Evolutionary conservation across 345 rosid species (phyloP), one percentile per base, ranked within the genome.

Genomic region (Viola odorata): DNA sequence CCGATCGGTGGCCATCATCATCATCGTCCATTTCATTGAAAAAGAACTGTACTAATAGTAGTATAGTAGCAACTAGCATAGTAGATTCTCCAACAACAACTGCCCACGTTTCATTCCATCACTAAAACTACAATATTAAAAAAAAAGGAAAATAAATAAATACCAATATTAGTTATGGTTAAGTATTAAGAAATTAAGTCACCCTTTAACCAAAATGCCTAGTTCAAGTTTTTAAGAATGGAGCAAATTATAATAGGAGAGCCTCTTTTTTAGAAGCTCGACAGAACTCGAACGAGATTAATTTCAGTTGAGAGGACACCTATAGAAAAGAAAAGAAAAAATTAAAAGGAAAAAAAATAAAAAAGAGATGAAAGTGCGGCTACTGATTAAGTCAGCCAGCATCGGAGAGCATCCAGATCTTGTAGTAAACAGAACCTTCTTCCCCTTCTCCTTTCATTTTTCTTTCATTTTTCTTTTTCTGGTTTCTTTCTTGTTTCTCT

Each of bases 401-500:
- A 50, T 56, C 7, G 45, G 14, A 45, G 78, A 66, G 87, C 79
- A 78, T 81, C 78, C 80, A 82, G 91, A 85, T 87, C 92, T 85
- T 62, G 85, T 77, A 71, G 75, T 69, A 66, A 60, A 82, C 72
- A 79, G 85, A 81, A 87, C 77, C 76, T 80, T 84, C 86, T 73
- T 61, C 45, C 48, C 64, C 10, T 58, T 44, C 14, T 41, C 12
- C 36, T 12, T 41, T 63, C 7, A 16, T 37, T 3, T 16, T 55
- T 50, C 44, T 54, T 55, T 40, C 37, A 60, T 8, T 55, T 60
- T 64, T 55, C 16, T 32, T 44, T 17, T 15, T 8, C 10, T 16
- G 48, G 36, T 37, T 42, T n/a, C 17, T 39, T 39, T 53, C 36
- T 45, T 1, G 50, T 57, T 12, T 41, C 75, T 65, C 66, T 51